phyloP scores from a whole-genome alignment of 2,329 filamentous ascomycete genomes.

The Ophiostoma tasmaniense region DNA sequence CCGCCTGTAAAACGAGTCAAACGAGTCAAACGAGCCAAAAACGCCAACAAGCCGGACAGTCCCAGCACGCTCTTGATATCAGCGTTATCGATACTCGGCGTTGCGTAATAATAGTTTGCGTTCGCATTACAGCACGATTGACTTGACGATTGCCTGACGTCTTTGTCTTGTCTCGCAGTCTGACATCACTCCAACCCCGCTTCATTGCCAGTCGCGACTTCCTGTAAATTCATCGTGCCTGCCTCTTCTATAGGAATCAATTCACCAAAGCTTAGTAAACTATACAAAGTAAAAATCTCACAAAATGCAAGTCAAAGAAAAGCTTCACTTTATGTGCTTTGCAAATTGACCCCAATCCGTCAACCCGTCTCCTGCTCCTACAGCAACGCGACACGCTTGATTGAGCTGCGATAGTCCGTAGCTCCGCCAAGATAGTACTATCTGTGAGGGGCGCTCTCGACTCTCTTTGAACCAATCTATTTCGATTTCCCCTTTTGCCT shows the following conservation, averaged over 20 bases:
- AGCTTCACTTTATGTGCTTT: not conserved
- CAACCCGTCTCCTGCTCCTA: not conserved
- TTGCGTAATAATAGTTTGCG: not conserved
- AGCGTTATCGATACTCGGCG: not conserved
- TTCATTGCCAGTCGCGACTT: not conserved
- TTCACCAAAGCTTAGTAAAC: not conserved
- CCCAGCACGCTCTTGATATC: not conserved
- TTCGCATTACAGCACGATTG: not conserved
- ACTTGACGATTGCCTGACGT: not conserved
- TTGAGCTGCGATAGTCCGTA: not conserved
- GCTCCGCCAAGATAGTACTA: constrained; percentile 12
- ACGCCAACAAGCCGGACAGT: not conserved
- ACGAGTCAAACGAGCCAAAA: too few species aligned
- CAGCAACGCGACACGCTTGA: not conserved
- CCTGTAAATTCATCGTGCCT: not conserved
- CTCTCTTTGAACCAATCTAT: constrained; percentile 1
- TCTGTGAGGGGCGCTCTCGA: constrained; percentile 10
- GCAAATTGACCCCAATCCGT: not conserved
- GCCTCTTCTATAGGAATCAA: not conserved
- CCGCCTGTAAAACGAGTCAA: not conserved
- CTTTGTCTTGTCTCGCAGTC: not conserved
- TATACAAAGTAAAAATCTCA: too few species aligned
- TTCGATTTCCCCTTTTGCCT: not conserved
- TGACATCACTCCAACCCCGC: not conserved
- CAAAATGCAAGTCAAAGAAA: too few species aligned